phyloP scores from a whole-genome alignment of 257 asterid species.

The Linderniella brevidens region DNA sequence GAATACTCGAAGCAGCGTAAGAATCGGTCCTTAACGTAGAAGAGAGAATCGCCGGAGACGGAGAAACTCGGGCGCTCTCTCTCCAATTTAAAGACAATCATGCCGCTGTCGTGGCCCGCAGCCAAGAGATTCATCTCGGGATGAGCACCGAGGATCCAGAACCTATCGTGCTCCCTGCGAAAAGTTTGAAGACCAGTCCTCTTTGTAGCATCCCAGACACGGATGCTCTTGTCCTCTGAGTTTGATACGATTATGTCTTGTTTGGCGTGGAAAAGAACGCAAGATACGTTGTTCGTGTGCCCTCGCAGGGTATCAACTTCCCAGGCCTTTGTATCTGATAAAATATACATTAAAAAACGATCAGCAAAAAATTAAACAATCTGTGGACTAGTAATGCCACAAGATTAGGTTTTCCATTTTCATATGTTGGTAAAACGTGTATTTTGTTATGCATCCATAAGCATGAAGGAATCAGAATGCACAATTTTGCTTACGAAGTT shows the following conservation, averaged over 20 bases:
- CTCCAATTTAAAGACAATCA: conserved; percentile 94
- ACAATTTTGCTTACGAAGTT: too few species aligned
- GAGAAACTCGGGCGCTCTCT: conserved; percentile 95
- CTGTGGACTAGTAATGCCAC: too few species aligned
- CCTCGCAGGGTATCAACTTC: conserved; percentile 98
- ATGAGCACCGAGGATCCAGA: conserved; percentile 92
- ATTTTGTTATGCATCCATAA: too few species aligned
- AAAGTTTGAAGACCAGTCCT: conserved; percentile 96
- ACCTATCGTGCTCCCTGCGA: conserved; percentile 92
- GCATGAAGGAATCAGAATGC: too few species aligned
- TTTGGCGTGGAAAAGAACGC: conserved; percentile 70
- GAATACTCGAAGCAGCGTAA: conserved; percentile 73
- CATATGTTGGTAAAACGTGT: too few species aligned
- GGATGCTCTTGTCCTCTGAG: conserved; percentile 28
- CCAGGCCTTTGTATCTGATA: conserved; percentile 95
- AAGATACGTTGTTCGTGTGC: conserved; percentile 93
- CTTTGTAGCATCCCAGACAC: conserved; percentile 99
- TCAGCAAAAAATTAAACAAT: too few species aligned
- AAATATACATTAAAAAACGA: neutral
- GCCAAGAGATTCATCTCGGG: conserved; percentile 99
- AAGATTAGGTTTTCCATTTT: too few species aligned
- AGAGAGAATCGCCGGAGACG: conserved; percentile 61
- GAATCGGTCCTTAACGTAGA: conserved; percentile 76
- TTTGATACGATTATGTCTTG: conserved; percentile 93
- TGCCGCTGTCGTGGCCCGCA: conserved; percentile 98